These are phyloP conservation scores for Xylaria castorea DNA, from an alignment of 495 filamentous ascomycete species.

Conservation along the genomic window DNA sequence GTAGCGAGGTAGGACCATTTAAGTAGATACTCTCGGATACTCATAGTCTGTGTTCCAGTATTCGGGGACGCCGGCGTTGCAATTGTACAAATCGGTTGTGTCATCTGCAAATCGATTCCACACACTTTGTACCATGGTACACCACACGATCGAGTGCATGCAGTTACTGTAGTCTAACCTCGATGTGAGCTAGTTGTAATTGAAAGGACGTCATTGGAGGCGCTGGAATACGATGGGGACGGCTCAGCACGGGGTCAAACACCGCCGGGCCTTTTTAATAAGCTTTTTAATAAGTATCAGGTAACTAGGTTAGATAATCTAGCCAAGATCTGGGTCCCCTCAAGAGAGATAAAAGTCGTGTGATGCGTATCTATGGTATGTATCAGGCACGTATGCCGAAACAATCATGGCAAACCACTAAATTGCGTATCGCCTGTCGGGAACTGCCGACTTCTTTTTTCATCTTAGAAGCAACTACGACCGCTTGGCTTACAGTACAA, in stretches of 20 bases:
- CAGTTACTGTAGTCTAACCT: no score
- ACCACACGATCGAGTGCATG: neutral
- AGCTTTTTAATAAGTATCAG: no score
- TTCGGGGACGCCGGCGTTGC: neutral
- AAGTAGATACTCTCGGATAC: neutral
- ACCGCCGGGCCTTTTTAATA: neutral
- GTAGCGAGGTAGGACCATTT: neutral
- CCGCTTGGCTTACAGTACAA: no score
- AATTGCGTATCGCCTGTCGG: neutral
- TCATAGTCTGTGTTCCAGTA: neutral
- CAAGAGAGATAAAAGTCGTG: neutral
- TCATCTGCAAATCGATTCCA: neutral
- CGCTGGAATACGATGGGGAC: neutral
- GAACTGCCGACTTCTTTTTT: neutral
- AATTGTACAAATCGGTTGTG: neutral
- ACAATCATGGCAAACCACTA: no score
- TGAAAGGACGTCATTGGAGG: slow-evolving; percentile 6
- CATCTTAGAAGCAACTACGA: no score
- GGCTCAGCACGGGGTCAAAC: neutral
- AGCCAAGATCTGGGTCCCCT: neutral
- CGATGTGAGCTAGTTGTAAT: neutral
- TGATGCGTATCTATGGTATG: neutral
- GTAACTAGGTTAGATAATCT: neutral
- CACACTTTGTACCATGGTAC: neutral
- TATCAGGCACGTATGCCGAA: no score